Evolutionary conservation across 2,329 filamentous ascomycete species (phyloP).

Genomic region (Dactylellina drechsleri): DNA sequence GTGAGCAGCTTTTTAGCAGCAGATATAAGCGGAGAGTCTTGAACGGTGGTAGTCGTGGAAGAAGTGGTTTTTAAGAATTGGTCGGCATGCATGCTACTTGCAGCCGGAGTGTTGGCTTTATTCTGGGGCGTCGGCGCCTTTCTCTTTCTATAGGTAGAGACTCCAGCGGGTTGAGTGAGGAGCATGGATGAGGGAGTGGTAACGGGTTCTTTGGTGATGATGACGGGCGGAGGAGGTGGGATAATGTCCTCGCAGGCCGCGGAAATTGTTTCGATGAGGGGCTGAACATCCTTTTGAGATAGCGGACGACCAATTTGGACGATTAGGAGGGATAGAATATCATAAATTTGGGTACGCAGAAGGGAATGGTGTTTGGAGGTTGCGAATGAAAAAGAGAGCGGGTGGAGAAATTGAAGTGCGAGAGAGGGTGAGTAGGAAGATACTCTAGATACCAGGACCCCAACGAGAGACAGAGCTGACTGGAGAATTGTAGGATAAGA

Average conservation of each 20-base stretch:
- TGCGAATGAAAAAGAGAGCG: slow-evolving; percentile 29
- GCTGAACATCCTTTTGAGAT: slow-evolving; percentile 26
- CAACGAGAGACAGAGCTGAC: slow-evolving; percentile 5
- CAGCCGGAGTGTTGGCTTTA: slow-evolving; percentile 52
- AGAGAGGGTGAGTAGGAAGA: slow-evolving; percentile 31
- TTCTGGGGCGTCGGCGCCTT: slow-evolving; percentile 51
- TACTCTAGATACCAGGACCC: slow-evolving; percentile 5
- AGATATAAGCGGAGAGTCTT: slow-evolving; percentile 25
- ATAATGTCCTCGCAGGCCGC: slow-evolving; percentile 45
- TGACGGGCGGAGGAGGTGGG: slow-evolving; percentile 41
- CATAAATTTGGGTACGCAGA: slow-evolving; percentile 19
- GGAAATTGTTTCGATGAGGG: slow-evolving; percentile 23
- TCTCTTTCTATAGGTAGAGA: slow-evolving; percentile 44
- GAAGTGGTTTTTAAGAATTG: slow-evolving; percentile 51
- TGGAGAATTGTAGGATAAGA: slow-evolving; percentile 21
- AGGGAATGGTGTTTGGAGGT: slow-evolving; percentile 19
- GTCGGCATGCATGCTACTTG: slow-evolving; percentile 56
- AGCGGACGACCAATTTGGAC: slow-evolving; percentile 27
- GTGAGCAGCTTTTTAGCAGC: slow-evolving; percentile 55
- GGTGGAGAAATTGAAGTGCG: slow-evolving; percentile 43
- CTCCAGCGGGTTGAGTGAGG: slow-evolving; percentile 33
- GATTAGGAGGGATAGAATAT: slow-evolving; percentile 19
- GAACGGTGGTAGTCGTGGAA: background rate
- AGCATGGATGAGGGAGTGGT: slow-evolving; percentile 36
- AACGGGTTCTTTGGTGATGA: slow-evolving; percentile 41